A percentile compares a stretch with the other conserved stretches of the same genome.
phyloP scores from a whole-genome alignment of 495 filamentous ascomycete species.

The Antarctomyces pellizariae region DNA sequence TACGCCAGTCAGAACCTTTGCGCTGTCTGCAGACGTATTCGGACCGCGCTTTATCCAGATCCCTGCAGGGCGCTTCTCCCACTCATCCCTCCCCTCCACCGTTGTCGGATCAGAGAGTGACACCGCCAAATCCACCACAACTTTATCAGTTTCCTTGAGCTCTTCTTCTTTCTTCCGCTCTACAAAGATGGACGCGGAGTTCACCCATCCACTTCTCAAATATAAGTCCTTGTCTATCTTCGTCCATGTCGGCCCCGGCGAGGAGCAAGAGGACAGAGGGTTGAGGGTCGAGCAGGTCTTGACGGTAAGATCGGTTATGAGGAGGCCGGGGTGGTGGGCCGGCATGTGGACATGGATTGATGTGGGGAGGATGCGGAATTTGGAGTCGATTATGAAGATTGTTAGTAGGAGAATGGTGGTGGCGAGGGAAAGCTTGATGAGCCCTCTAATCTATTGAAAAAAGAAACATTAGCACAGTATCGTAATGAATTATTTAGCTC shows the following conservation, averaged over 20 bases:
- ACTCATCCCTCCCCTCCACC: conserved; percentile 34
- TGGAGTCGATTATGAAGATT: conserved; percentile 57
- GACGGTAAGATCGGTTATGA: conserved; percentile 81
- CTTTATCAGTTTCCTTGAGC: conserved; percentile 43
- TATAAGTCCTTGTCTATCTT: conserved; percentile 85
- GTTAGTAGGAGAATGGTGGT: no score
- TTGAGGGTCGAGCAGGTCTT: conserved; percentile 52
- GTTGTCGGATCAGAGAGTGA: conserved; percentile 46
- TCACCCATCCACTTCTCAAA: conserved; percentile 45
- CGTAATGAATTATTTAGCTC: no score
- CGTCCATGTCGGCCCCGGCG: conserved; percentile 56
- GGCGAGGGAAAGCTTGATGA: no score
- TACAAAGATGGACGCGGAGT: conserved; percentile 64
- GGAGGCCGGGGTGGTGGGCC: conserved; percentile 51
- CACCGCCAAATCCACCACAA: conserved; percentile 68
- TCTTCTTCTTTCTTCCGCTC: conserved; percentile 79
- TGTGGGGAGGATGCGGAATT: conserved; percentile 60
- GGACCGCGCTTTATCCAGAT: conserved; percentile 79
- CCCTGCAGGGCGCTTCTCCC: conserved; percentile 61
- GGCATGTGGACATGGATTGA: conserved; percentile 65
- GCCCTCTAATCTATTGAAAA: no score
- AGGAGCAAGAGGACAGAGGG: conserved; percentile 52
- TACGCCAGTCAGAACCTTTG: conserved; percentile 53
- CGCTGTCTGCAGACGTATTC: conserved; percentile 55
- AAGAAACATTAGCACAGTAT: no score